Evolutionary conservation across 1,139 yeast genomes (phyloP).

Genomic region (Hanseniaspora sp.): DNA sequence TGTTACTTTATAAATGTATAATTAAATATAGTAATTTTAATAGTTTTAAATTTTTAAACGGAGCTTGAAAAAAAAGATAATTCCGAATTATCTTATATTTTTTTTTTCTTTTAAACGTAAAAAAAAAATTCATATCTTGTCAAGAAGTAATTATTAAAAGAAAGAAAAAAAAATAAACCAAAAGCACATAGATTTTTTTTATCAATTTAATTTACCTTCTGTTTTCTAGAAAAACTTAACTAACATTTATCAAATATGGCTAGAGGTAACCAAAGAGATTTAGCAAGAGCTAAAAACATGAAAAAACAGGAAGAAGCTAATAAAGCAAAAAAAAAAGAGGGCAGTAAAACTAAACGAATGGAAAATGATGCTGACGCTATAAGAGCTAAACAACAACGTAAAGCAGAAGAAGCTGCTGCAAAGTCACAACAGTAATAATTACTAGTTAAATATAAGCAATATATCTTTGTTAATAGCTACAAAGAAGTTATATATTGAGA

Average conservation of each 20-base stretch:
- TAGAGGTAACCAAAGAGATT: constrained; percentile 92
- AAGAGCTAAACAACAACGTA: constrained; percentile 58
- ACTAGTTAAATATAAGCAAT: neutral
- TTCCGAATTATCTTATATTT: too few species aligned
- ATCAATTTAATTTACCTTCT: too few species aligned
- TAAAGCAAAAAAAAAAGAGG: constrained; percentile 57
- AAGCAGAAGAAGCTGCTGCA: constrained; percentile 41
- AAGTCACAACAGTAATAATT: constrained; percentile 43
- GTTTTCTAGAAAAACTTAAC: too few species aligned
- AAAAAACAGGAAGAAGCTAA: constrained; percentile 61
- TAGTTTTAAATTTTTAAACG: too few species aligned
- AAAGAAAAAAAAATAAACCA: too few species aligned
- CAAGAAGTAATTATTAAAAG: too few species aligned
- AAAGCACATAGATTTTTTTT: too few species aligned
- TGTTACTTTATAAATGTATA: too few species aligned
- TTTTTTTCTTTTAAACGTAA: too few species aligned
- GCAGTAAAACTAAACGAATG: constrained; percentile 75
- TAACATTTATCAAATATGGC: constrained; percentile 44
- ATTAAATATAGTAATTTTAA: too few species aligned
- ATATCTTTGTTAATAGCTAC: neutral
- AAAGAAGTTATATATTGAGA: neutral
- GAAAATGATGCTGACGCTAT: constrained; percentile 80
- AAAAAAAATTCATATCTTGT: too few species aligned
- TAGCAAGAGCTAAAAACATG: constrained; percentile 77
- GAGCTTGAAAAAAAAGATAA: too few species aligned